Percentiles rank a stretch among this genome's conserved stretches.
phyloP scores from a whole-genome alignment of 2,329 filamentous ascomycete genomes.

The Lecanicillium sp. region DNA sequence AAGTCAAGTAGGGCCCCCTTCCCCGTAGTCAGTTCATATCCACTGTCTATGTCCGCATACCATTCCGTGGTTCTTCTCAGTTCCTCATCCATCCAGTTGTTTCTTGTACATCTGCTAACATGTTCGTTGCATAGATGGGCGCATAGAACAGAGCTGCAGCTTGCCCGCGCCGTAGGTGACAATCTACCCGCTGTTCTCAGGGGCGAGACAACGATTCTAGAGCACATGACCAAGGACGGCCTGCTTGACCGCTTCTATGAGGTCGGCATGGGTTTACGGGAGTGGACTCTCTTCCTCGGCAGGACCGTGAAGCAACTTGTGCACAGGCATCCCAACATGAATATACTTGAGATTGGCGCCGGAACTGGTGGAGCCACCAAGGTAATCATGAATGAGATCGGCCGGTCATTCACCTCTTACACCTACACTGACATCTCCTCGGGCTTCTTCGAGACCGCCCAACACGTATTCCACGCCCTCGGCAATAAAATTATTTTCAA shows the following conservation, averaged over 20 bases:
- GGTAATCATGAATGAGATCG: slow-evolving; percentile 9
- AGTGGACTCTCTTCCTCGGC: slow-evolving; percentile 5
- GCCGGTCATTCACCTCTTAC: slow-evolving; percentile 10
- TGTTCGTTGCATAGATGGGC: too few species aligned
- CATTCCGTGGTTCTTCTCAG: too few species aligned
- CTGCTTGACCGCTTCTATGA: slow-evolving; percentile 26
- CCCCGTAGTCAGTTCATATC: too few species aligned
- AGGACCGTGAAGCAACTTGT: slow-evolving; percentile 10
- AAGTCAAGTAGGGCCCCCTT: too few species aligned
- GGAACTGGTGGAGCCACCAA: slow-evolving; percentile 3
- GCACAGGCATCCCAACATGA: slow-evolving; percentile 13
- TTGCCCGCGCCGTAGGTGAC: neutral
- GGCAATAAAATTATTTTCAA: slow-evolving; percentile 19
- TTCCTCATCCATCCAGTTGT: too few species aligned
- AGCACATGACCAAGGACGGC: slow-evolving; percentile 25
- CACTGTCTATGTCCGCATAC: too few species aligned
- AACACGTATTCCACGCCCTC: slow-evolving; percentile 14
- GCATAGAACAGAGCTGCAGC: too few species aligned
- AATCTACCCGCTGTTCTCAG: neutral
- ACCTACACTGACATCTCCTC: slow-evolving; percentile 17
- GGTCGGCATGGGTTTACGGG: slow-evolving; percentile 3
- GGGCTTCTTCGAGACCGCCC: slow-evolving; percentile 14
- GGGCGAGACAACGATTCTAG: slow-evolving; percentile 26
- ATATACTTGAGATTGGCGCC: slow-evolving; percentile 8
- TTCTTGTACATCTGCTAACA: too few species aligned